phyloP scores from a whole-genome alignment of 306 rosid species.

The Cicer chorassanicum region DNA sequence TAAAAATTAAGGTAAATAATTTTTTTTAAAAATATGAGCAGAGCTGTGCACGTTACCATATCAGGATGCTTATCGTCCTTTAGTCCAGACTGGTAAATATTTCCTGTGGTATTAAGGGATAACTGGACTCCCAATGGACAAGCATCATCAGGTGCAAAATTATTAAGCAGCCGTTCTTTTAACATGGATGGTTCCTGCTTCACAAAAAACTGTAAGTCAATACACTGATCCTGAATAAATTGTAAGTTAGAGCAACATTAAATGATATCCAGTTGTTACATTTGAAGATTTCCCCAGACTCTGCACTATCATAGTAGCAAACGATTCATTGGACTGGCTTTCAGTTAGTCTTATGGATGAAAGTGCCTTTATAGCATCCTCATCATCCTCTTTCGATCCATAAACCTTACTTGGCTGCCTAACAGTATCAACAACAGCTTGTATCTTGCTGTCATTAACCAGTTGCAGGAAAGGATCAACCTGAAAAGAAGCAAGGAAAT shows the following conservation, averaged over 20 bases:
- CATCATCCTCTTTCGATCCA: slow-evolving; percentile 82
- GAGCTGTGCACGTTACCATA: slow-evolving; percentile 48
- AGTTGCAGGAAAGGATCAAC: slow-evolving; percentile 79
- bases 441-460: slow-evolving; percentile 71
- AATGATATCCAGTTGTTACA: slow-evolving; percentile 50
- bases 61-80: slow-evolving; percentile 51
- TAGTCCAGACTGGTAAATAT: slow-evolving; percentile 52
- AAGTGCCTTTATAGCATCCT: slow-evolving; percentile 62
- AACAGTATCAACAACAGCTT: slow-evolving; percentile 52
- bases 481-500: slow-evolving; percentile 51
- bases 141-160: slow-evolving; percentile 74
- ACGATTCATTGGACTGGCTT: slow-evolving; percentile 71
- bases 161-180: slow-evolving; percentile 64
- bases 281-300: slow-evolving; percentile 56
- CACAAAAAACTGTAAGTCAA: slow-evolving; percentile 41
- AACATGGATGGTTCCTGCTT: slow-evolving; percentile 59
- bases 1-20: slow-evolving; percentile 24
- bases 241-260: not conserved
- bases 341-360: slow-evolving; percentile 61
- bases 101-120: slow-evolving; percentile 52
- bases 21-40: not conserved
- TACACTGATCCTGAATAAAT: slow-evolving; percentile 23
- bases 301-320: slow-evolving; percentile 72
- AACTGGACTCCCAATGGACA: slow-evolving; percentile 81
- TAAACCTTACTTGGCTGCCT: slow-evolving; percentile 49